Evolutionary conservation across 768 basidiomycete species (phyloP).

Genomic region (Podaxis pistillaris): DNA sequence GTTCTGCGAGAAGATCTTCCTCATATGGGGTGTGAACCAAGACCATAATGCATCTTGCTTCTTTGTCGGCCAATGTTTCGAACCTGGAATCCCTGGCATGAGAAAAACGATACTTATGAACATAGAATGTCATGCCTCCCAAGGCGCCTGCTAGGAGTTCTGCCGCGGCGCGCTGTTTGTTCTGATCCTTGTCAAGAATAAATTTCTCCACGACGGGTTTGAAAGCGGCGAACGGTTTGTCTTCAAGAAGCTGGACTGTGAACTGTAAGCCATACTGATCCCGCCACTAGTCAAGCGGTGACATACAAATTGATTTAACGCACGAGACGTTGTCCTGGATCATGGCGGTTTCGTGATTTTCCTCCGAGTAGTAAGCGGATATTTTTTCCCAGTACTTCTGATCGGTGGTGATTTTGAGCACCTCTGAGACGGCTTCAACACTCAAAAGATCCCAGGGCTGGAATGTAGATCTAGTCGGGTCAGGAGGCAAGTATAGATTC

Average conservation of each 20-base stretch:
- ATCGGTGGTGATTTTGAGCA: conserved; percentile 47
- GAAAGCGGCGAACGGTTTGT: conserved; percentile 63
- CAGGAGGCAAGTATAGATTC: conserved; percentile 46
- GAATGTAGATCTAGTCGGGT: conserved; percentile 47
- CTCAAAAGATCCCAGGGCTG: conserved; percentile 59
- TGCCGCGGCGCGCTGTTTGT: conserved; percentile 86
- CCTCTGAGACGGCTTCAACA: conserved; percentile 44
- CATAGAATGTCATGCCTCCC: conserved; percentile 38
- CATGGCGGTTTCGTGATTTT: conserved; percentile 66
- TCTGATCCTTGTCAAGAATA: conserved; percentile 70
- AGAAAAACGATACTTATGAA: background rate
- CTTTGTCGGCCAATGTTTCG: conserved; percentile 83
- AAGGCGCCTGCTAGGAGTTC: conserved; percentile 79
- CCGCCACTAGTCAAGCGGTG: background rate
- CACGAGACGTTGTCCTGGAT: conserved; percentile 69
- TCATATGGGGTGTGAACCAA: conserved; percentile 74
- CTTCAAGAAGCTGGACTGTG: conserved; percentile 76
- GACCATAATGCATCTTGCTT: conserved; percentile 71
- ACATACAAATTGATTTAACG: conserved; percentile 74
- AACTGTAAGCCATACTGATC: conserved; percentile 5
- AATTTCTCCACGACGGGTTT: conserved; percentile 61
- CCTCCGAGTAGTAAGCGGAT: conserved; percentile 70
- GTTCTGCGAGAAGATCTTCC: conserved; percentile 62
- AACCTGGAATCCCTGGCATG: conserved; percentile 43
- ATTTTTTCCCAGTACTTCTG: conserved; percentile 67